Evolutionary conservation across 495 filamentous ascomycete species (phyloP).

Genomic region (Xylaria telfairii): DNA sequence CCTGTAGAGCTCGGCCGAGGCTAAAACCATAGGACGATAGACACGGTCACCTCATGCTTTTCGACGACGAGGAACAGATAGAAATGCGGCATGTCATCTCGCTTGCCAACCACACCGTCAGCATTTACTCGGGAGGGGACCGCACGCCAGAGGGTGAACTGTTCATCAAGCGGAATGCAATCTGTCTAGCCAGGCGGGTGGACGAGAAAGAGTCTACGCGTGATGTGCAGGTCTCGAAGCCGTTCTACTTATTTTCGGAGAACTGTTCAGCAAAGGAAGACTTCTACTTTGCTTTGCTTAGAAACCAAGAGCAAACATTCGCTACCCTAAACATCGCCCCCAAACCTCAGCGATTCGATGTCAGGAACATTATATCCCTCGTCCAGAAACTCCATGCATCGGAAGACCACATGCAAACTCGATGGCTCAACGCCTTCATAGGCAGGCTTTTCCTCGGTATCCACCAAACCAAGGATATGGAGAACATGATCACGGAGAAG

Average conservation of each 20-base stretch:
- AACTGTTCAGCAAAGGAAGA: slow-evolving; percentile 96
- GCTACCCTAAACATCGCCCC: slow-evolving; percentile 65
- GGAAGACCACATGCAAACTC: slow-evolving; percentile 88
- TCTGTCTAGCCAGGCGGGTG: slow-evolving; percentile 77
- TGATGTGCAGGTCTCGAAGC: slow-evolving; percentile 66
- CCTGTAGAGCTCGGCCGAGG: not conserved
- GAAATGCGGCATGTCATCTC: slow-evolving; percentile 96
- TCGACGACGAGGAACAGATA: slow-evolving; percentile 86
- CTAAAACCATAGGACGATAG: slow-evolving; percentile 48
- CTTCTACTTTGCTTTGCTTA: slow-evolving; percentile 91
- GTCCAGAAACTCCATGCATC: slow-evolving; percentile 90
- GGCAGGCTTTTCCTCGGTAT: slow-evolving; percentile 86
- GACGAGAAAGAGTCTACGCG: slow-evolving; percentile 61
- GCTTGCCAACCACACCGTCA: slow-evolving; percentile 83
- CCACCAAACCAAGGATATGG: slow-evolving; percentile 82
- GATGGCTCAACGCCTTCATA: slow-evolving; percentile 92
- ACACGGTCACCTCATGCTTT: slow-evolving; percentile 96
- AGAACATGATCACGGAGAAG: slow-evolving; percentile 79
- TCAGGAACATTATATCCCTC: slow-evolving; percentile 82
- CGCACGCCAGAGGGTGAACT: slow-evolving; percentile 89
- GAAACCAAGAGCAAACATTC: slow-evolving; percentile 75
- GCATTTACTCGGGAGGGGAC: slow-evolving; percentile 81
- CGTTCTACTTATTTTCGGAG: slow-evolving; percentile 93
- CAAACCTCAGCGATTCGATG: slow-evolving; percentile 76
- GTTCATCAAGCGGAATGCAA: slow-evolving; percentile 94